Conservation (phyloP, 129 eudicot genomes). For the Daucus carota region DNA sequence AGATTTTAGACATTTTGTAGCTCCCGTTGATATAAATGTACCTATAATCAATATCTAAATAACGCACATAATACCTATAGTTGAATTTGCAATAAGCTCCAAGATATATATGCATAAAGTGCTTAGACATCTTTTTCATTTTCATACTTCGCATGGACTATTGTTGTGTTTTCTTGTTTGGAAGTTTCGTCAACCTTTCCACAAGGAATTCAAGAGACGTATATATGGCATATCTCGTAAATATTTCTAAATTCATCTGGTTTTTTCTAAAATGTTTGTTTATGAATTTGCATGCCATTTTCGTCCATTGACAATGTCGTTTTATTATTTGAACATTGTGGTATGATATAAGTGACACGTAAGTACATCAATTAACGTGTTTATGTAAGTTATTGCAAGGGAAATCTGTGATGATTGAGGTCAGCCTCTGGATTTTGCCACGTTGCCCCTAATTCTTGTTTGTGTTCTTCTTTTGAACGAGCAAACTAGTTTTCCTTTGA, state of each 20-base stretch:
- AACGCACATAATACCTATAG: neutral
- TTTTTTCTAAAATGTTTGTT: too few species aligned
- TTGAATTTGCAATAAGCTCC: neutral
- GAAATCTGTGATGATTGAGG: slow-evolving; percentile 1
- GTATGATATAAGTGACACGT: neutral
- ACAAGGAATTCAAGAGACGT: neutral
- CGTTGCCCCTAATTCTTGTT: neutral
- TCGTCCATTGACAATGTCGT: neutral
- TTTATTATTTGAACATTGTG: neutral
- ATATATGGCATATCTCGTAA: too few species aligned
- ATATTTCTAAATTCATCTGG: too few species aligned
- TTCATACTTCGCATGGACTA: neutral
- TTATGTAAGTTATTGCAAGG: neutral
- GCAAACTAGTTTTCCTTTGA: too few species aligned
- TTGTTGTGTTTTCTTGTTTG: neutral
- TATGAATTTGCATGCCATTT: neutral
- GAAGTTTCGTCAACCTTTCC: neutral
- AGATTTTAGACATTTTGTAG: neutral
- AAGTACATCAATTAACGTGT: neutral
- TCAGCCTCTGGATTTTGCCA: neutral
- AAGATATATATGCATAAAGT: neutral
- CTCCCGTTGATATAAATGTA: neutral
- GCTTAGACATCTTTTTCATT: neutral
- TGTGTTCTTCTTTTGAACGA: neutral
- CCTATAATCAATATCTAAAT: neutral